phyloP scores from a whole-genome alignment of 495 filamentous ascomycete genomes.

The Cudoniella acicularis region DNA sequence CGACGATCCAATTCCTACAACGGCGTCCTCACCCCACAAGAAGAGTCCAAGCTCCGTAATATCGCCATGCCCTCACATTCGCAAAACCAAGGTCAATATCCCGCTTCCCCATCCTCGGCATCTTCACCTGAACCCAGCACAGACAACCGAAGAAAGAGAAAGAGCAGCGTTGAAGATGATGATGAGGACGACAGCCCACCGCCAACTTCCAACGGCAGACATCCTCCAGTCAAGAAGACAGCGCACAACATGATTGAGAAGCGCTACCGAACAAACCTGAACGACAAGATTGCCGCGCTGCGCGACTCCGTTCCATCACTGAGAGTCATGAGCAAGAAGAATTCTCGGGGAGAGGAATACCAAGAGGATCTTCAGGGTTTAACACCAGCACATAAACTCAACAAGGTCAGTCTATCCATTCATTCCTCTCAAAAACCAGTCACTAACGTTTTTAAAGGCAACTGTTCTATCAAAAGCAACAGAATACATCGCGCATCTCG shows the following conservation, averaged over 20 bases:
- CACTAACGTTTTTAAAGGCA: slow-evolving; percentile 10
- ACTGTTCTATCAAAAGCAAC: slow-evolving; percentile 83
- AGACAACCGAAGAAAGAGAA: slow-evolving; percentile 11
- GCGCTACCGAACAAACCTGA: slow-evolving; percentile 91
- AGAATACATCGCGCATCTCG: slow-evolving; percentile 93
- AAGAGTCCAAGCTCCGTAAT: slow-evolving; percentile 17
- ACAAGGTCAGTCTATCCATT: slow-evolving; percentile 64
- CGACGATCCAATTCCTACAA: neutral
- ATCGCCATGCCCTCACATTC: slow-evolving; percentile 20
- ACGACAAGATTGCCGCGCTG: slow-evolving; percentile 91
- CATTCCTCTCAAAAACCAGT: neutral
- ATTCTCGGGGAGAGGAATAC: slow-evolving; percentile 50
- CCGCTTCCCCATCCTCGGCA: slow-evolving; percentile 12
- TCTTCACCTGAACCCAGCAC: slow-evolving; percentile 5
- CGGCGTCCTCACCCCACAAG: slow-evolving; percentile 5
- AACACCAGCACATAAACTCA: slow-evolving; percentile 82
- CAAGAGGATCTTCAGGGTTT: slow-evolving; percentile 74
- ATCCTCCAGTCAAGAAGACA: slow-evolving; percentile 83
- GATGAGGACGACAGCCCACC: slow-evolving; percentile 14
- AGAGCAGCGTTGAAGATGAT: slow-evolving; percentile 17
- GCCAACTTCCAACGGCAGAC: slow-evolving; percentile 16
- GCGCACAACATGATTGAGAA: slow-evolving; percentile 99
- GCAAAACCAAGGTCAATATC: neutral
- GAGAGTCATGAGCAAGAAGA: slow-evolving; percentile 62
- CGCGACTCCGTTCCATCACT: slow-evolving; percentile 85